Base-by-base conservation (phyloP, 345 rosid species). In the Heritiera fomes region DNA sequence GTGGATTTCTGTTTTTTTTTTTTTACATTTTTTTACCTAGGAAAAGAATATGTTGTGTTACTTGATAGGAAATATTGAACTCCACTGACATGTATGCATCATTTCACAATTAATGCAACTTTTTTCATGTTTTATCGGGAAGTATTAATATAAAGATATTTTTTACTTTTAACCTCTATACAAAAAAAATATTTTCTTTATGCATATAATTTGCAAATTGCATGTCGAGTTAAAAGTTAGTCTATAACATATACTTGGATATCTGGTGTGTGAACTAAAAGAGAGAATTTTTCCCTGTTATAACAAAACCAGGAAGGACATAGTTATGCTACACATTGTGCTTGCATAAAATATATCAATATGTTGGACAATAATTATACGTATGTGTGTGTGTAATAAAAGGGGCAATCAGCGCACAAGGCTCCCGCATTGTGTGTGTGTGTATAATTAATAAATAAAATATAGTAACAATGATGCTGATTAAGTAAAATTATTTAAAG, bases 301-400 rank as follows among this genome's bases (percentile, higher is more conserved):
- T 47, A 50, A 71, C 45, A 34, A 71, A 50, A 3, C 43, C 45
- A 30, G 60, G 60, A 70, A 71, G 75, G 28, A 50, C 8, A 71
- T 15, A 9, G 23, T 13, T 30, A 12, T 30, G 60, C 55, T 34
- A 30, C 8, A 11, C 14, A 71, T 20, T 50, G 14, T 71, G n/a
- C 75, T 30, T 50, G 13, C 50, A 30, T 28, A 70, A 30, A 15
- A 30, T 49, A 49, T 28, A 3, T 14, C 59, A 49, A 15, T 14
- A 28, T 7, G 3, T 28, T 49, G 58, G 18, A 49, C 43, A 30
- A 70, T 4, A 47, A 50, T 28, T 18, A 34, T 34, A 1, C 3
- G 38, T 3, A 34, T 34, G 3, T 34, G 3, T 34, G 38, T 34
- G 38, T 34, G 38, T 34, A 34, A 34, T 1, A 34, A 34, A 34